A percentile compares a stretch with the other conserved stretches of the same genome.
Conservation (phyloP, 2,329 filamentous ascomycete species). For the Aspergillus awamori region DNA sequence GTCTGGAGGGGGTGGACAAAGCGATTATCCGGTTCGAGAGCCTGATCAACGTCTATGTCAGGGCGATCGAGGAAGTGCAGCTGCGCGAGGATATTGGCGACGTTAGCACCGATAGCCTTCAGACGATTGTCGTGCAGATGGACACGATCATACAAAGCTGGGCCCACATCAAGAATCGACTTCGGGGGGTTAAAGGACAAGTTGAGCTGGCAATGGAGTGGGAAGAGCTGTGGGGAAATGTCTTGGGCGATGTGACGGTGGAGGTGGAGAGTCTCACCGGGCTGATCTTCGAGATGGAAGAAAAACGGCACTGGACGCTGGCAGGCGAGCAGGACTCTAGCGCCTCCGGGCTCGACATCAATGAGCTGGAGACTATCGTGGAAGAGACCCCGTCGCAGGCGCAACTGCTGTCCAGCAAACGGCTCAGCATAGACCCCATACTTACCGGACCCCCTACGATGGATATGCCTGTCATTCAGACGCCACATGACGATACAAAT, state of each 20-base stretch:
- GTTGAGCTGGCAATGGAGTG: slow-evolving; percentile 98
- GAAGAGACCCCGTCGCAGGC: slow-evolving; percentile 72
- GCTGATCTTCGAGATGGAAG: slow-evolving; percentile 96
- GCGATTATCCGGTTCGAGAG: slow-evolving; percentile 83
- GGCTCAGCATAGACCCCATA: slow-evolving; percentile 66
- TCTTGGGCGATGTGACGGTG: slow-evolving; percentile 87
- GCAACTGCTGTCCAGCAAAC: slow-evolving; percentile 58
- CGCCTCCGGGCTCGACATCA: slow-evolving; percentile 68
- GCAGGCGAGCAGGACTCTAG: slow-evolving; percentile 61
- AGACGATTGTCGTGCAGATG: slow-evolving; percentile 81
- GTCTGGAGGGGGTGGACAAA: slow-evolving; percentile 60
- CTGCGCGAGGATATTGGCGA: slow-evolving; percentile 71
- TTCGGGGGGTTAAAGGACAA: slow-evolving; percentile 81
- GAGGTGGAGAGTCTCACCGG: slow-evolving; percentile 80
- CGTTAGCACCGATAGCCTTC: slow-evolving; percentile 72
- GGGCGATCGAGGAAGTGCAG: slow-evolving; percentile 91
- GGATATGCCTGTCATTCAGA: slow-evolving; percentile 47
- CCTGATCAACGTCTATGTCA: slow-evolving; percentile 88
- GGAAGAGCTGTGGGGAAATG: slow-evolving; percentile 94
- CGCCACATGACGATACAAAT: slow-evolving; percentile 78
- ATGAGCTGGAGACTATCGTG: slow-evolving; percentile 88
- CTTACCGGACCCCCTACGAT: slow-evolving; percentile 56
- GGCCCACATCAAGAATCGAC: slow-evolving; percentile 74
- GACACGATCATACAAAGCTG: slow-evolving; percentile 83
- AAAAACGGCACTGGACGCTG: slow-evolving; percentile 79